Conservation (phyloP, 1,284 basidiomycete genomes). For the Cryptococcus jaspeensis region DNA sequence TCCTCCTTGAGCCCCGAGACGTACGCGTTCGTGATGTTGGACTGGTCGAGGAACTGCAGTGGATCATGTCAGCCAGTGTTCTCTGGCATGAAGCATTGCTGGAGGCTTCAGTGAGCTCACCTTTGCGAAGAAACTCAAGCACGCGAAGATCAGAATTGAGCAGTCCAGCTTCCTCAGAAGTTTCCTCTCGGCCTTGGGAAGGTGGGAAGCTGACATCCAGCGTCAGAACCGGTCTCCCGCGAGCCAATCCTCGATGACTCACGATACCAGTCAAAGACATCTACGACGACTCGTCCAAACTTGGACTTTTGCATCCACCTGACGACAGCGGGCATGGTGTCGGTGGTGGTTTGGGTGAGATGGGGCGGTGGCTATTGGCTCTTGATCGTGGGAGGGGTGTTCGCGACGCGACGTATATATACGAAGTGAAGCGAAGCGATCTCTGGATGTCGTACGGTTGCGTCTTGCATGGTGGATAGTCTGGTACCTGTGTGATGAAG, state of each 20-base stretch:
- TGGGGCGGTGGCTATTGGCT: too few relatives aligned
- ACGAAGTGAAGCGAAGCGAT: too few relatives aligned
- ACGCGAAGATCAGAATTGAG: conserved; percentile 26
- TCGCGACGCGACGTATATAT: too few relatives aligned
- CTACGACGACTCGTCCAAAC: conserved; percentile 16
- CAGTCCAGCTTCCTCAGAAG: conserved; percentile 27
- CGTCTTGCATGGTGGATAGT: too few relatives aligned
- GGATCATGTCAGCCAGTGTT: too few relatives aligned
- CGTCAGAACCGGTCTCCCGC: too few relatives aligned
- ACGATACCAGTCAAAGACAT: conserved; percentile 34
- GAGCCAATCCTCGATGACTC: not conserved
- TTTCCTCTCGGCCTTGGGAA: conserved; percentile 18
- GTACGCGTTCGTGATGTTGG: conserved; percentile 8
- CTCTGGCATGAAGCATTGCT: too few relatives aligned
- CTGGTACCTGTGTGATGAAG: too few relatives aligned
- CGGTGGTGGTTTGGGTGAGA: not conserved
- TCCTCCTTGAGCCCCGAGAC: conserved; percentile 8
- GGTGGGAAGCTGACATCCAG: conserved; percentile 13
- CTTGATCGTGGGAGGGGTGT: too few relatives aligned
- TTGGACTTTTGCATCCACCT: conserved; percentile 3
- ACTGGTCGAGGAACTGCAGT: conserved; percentile 6
- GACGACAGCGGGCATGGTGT: not conserved
- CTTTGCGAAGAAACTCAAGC: conserved; percentile 14
- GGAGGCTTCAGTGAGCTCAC: not conserved
- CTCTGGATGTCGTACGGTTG: too few relatives aligned